These are phyloP conservation scores for Lactifluus volemus DNA, from an alignment of 768 basidiomycete species.

Conservation along the genomic window DNA sequence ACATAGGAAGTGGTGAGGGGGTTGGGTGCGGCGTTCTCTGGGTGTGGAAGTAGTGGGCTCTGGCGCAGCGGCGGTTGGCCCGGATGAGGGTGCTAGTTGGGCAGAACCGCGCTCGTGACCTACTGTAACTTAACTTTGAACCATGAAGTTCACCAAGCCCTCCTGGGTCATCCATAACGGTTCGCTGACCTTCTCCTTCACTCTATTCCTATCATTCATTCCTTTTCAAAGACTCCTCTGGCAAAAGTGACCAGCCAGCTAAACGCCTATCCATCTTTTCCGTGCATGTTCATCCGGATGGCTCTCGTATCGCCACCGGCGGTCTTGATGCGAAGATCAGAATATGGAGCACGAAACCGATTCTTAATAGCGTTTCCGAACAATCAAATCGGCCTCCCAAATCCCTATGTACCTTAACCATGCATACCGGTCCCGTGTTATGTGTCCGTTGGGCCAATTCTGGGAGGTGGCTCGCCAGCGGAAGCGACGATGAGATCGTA, in stretches of 20 bases:
- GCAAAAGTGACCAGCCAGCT: conserved; percentile 48
- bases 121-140: too few species aligned
- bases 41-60: too few species aligned
- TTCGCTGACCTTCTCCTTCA: conserved; percentile 23
- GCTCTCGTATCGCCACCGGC: conserved; percentile 93
- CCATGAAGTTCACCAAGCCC: conserved; percentile 84
- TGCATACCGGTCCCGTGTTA: conserved; percentile 91
- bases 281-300: conserved; percentile 91
- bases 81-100: too few species aligned
- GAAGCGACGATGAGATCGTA: conserved; percentile 91
- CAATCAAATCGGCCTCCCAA: conserved; percentile 68
- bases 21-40: too few species aligned
- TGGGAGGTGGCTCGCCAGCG: conserved; percentile 90
- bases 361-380: conserved; percentile 67
- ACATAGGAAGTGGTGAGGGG: too few species aligned
- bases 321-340: conserved; percentile 93
- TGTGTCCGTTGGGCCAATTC: conserved; percentile 91
- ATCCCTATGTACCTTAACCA: conserved; percentile 80
- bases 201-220: neutral
- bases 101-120: too few species aligned
- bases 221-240: conserved; percentile 31
- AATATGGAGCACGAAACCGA: conserved; percentile 96
- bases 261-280: conserved; percentile 86
- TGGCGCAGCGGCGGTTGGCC: too few species aligned
- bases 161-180: conserved; percentile 83